Evolutionary conservation across 306 rosid genomes (phyloP), one percentile per base, ranked within the genome.

Genomic region (Quercus suber): DNA sequence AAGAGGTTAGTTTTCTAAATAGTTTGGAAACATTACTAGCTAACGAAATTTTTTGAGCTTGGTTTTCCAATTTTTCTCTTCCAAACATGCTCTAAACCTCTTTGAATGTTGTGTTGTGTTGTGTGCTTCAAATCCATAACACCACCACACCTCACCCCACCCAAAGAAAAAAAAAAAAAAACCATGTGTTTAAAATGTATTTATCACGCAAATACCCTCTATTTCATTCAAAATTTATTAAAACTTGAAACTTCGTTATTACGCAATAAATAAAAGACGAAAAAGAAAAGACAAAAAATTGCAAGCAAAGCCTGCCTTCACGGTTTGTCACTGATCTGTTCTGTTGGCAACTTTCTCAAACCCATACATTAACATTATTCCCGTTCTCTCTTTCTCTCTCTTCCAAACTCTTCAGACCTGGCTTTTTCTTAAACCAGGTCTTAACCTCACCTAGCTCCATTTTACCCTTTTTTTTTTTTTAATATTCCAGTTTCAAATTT

Each of bases 351-450:
- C 28, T 28, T 64, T 20, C 67, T 20, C 67, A 18, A 49, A 71
- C 69, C 19, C 10, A 53, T 31, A 79, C 11, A 41, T 41, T 41
- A 83, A 59, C 45, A 41, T 2, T 41, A 83, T 49, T 7, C 35
- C 37, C 21, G 33, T 17, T 53, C 28, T 80, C 53, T 55, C 63
- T 30, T 43, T 69, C 55, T 15, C 65, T 31, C 70, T 76, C 28
- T 52, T 4, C 63, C 78, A 70, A 80, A 74, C 43, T 72, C 86
- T 73, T 2, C 17, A 78, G 88, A 76, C 89, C 93, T 83, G 93
- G 88, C 86, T 87, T 78, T 61, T 84, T 76, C 56, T 68, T 79
- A 77, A 68, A 81, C 88, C 90, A 85, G 92, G 89, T 82, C 89
- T 30, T 59, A n/a, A 14, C 70, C 87, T 52, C 59, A 17, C 12